phyloP scores from a whole-genome alignment of 2,329 filamentous ascomycete genomes.

The Ceratocystis variospora region DNA sequence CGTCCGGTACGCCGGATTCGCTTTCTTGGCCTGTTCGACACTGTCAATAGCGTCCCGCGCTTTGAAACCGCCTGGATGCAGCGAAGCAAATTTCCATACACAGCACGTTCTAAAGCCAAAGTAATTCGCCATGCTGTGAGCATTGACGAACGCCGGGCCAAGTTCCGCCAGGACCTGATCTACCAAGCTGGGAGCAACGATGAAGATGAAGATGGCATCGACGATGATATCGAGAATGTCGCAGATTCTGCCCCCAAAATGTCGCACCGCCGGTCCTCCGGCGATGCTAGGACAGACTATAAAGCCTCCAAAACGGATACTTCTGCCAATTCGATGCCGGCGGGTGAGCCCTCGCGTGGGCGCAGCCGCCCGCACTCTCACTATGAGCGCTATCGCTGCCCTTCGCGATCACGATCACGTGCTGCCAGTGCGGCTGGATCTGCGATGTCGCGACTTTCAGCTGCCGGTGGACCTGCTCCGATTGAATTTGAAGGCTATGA shows the following conservation, averaged over 20 bases:
- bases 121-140: constrained; percentile 56
- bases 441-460: neutral
- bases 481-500: constrained; percentile 26
- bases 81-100: constrained; percentile 61
- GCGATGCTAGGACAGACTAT: neutral
- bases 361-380: constrained; percentile 8
- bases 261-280: neutral
- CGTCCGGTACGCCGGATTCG: constrained; percentile 58
- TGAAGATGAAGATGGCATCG: constrained; percentile 17
- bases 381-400: constrained; percentile 23
- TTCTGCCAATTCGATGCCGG: neutral
- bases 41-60: constrained; percentile 63
- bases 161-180: constrained; percentile 58
- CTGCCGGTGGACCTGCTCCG: neutral
- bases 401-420: constrained; percentile 26
- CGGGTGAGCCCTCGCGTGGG: constrained; percentile 15
- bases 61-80: constrained; percentile 71
- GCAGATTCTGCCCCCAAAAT: neutral
- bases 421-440: constrained; percentile 4
- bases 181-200: constrained; percentile 31
- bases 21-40: constrained; percentile 70
- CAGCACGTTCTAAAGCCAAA: constrained; percentile 41
- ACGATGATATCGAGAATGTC: constrained; percentile 3
- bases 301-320: neutral
- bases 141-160: constrained; percentile 57